Percentiles rank a stretch among this genome's conserved stretches.
Conservation (phyloP, 2,329 filamentous ascomycete species). For the Diplocarpon rosae region DNA sequence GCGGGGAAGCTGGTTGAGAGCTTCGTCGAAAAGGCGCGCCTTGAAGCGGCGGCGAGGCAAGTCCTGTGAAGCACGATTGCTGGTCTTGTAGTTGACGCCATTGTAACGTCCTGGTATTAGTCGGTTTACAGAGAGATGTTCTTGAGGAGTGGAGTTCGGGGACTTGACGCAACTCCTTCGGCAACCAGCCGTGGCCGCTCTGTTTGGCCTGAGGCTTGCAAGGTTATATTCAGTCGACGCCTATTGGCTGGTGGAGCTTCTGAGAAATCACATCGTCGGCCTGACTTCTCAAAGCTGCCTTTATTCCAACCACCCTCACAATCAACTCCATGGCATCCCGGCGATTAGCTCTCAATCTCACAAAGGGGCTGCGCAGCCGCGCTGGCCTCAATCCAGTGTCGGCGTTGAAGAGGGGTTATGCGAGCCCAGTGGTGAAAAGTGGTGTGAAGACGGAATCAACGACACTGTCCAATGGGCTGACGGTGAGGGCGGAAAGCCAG, state of each 20-base stretch:
- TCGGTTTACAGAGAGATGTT: slow-evolving; percentile 8
- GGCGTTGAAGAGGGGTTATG: slow-evolving; percentile 76
- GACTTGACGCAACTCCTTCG: slow-evolving; percentile 12
- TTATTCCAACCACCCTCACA: slow-evolving; percentile 15
- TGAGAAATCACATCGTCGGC: background rate
- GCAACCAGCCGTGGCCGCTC: slow-evolving; percentile 3
- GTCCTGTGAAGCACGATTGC: slow-evolving; percentile 35
- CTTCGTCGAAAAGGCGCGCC: slow-evolving; percentile 34
- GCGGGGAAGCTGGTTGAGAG: slow-evolving; percentile 26
- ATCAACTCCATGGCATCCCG: slow-evolving; percentile 70
- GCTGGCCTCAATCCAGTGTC: slow-evolving; percentile 69
- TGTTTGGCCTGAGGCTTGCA: background rate
- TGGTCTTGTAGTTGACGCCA: slow-evolving; percentile 42
- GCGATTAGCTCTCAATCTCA: slow-evolving; percentile 91
- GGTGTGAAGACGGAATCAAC: slow-evolving; percentile 88
- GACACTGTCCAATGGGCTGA: slow-evolving; percentile 94
- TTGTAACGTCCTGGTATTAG: slow-evolving; percentile 24
- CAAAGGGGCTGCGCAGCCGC: slow-evolving; percentile 80
- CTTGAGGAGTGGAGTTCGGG: slow-evolving; percentile 5
- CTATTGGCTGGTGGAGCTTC: background rate
- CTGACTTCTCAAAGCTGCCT: background rate
- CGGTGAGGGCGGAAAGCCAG: slow-evolving; percentile 41
- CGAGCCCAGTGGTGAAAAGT: slow-evolving; percentile 61
- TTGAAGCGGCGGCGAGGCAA: slow-evolving; percentile 30
- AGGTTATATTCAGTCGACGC: background rate